A percentile compares a stretch with the other conserved stretches of the same genome.
phyloP scores from a whole-genome alignment of 805 yeast genomes.

The Metahyphopichia silvanorum region DNA sequence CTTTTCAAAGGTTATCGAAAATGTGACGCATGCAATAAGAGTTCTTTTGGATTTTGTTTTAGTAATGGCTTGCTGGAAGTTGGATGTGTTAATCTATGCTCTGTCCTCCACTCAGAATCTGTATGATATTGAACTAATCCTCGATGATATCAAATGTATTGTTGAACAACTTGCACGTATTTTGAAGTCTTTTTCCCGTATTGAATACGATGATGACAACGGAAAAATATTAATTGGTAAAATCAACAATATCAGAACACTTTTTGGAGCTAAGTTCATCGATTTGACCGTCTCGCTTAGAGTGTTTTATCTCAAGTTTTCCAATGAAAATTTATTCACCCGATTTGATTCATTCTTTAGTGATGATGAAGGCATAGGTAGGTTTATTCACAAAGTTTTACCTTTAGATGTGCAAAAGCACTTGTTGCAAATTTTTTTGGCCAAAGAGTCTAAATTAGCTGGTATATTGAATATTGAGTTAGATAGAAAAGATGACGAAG shows the following conservation, averaged over 20 bases:
- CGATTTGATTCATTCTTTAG: conserved; percentile 34
- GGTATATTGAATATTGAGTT: conserved; percentile 31
- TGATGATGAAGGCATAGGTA: conserved; percentile 12
- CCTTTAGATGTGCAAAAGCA: conserved; percentile 25
- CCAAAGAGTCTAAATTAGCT: conserved; percentile 48
- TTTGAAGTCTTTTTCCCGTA: conserved; percentile 8
- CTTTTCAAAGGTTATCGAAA: conserved; percentile 10
- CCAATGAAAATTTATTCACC: conserved; percentile 20
- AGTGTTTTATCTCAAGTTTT: conserved; percentile 29
- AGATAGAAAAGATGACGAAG: conserved; percentile 54
- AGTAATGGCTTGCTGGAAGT: conserved; percentile 28
- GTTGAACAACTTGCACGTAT: conserved; percentile 3
- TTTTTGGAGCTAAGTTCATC: conserved; percentile 20
- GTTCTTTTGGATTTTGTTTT: conserved; percentile 23
- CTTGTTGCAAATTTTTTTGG: conserved; percentile 42
- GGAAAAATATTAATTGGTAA: conserved; percentile 11
- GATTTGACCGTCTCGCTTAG: conserved; percentile 33
- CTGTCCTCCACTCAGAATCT: conserved; percentile 15
- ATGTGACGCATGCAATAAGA: conserved; percentile 12
- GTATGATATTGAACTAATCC: conserved; percentile 19
- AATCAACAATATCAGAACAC: conserved; percentile 20
- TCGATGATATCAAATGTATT: conserved; percentile 16
- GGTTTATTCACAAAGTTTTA: conserved; percentile 17
- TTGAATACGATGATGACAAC: conserved; percentile 5
- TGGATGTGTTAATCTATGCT: conserved; percentile 27